Evolutionary conservation across 352 stramenopile species (phyloP).

Genomic region (Globisporangium middletonii): DNA sequence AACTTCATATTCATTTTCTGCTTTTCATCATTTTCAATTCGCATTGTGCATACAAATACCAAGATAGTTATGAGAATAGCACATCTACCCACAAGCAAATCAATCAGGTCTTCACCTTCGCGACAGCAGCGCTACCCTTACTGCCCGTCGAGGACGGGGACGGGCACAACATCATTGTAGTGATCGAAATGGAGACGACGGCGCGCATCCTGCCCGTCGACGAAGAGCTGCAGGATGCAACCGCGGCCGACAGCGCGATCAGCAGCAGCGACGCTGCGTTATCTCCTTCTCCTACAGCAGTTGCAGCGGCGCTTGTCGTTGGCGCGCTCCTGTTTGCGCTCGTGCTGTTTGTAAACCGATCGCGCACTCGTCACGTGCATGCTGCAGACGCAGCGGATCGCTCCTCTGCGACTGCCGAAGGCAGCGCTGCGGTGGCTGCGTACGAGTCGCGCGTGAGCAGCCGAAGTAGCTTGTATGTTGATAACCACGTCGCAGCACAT

Average conservation of each 20-base stretch:
- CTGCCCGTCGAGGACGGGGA: no score
- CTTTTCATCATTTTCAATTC: no score
- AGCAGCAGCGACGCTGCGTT: not conserved
- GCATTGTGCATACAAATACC: no score
- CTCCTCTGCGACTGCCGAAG: not conserved
- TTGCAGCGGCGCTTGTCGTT: conserved; percentile 3
- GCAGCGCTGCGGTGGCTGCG: not conserved
- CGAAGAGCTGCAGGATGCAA: no score
- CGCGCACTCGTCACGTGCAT: not conserved
- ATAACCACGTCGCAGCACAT: conserved; percentile 4
- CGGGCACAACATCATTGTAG: no score
- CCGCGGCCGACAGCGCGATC: not conserved
- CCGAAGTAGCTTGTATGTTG: conserved; percentile 4
- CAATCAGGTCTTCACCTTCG: no score
- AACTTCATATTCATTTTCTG: no score
- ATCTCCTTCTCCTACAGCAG: not conserved
- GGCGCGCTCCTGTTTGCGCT: conserved; percentile 8
- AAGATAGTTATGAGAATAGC: no score
- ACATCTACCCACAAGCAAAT: not conserved
- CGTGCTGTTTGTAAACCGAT: conserved; percentile 1
- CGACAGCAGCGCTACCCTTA: no score
- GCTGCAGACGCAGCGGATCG: not conserved
- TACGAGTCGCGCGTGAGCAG: not conserved
- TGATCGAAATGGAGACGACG: no score
- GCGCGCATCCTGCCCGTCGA: no score